Conservation (phyloP, 2,329 filamentous ascomycete genomes). For the Paecilomyces fulvus region DNA sequence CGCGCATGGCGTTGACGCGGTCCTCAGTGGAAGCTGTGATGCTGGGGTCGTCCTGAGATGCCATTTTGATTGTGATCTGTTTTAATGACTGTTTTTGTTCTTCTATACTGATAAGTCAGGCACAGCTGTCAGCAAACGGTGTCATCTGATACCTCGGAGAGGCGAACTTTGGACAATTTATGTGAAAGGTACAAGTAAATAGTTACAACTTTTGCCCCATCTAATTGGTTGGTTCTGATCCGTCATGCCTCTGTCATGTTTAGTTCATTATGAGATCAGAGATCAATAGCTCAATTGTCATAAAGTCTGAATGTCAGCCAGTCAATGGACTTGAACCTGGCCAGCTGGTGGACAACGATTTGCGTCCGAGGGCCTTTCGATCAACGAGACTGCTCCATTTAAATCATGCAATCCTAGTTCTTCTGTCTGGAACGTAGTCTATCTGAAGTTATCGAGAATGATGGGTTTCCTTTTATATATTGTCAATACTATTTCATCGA, state of each 20-base stretch:
- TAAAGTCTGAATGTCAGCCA: neutral
- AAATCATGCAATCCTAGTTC: neutral
- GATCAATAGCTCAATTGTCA: neutral
- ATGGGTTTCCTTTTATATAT: neutral
- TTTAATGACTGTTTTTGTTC: neutral
- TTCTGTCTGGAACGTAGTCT: neutral
- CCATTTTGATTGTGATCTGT: conserved; percentile 1
- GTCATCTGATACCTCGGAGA: neutral
- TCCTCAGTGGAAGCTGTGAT: conserved; percentile 7
- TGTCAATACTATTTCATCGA: neutral
- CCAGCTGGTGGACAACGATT: neutral
- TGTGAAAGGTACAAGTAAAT: neutral
- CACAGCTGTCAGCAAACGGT: neutral
- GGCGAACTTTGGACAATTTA: conserved; percentile 1
- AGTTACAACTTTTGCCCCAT: neutral
- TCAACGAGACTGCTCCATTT: neutral
- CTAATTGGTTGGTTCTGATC: neutral
- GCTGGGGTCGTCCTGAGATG: conserved; percentile 7
- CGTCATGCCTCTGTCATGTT: conserved; percentile 4
- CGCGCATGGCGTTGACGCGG: conserved; percentile 9
- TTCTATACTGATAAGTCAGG: neutral
- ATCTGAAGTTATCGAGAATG: neutral
- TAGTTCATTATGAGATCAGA: neutral
- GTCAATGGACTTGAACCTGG: neutral
- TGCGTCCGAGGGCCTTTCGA: neutral